phyloP scores from a whole-genome alignment of 2,329 filamentous ascomycete species.

The Thielaviopsis euricoi region DNA sequence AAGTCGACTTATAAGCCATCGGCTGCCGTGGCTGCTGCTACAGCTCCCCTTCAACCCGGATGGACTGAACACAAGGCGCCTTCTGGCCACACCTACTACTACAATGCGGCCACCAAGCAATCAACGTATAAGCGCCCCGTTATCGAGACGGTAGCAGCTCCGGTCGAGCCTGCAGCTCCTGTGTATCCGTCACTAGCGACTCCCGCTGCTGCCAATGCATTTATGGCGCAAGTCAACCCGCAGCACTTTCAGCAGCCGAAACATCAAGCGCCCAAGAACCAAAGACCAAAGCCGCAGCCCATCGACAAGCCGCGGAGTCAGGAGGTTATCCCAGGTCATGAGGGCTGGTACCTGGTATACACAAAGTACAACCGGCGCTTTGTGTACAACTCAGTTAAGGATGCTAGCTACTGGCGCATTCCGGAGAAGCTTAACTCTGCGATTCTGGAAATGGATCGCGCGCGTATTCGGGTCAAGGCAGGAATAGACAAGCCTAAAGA shows the following conservation, averaged over 20 bases:
- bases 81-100: constrained; percentile 76
- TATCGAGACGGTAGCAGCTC: constrained; percentile 14
- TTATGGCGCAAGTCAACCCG: constrained; percentile 35
- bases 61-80: constrained; percentile 94
- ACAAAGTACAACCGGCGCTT: constrained; percentile 83
- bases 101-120: constrained; percentile 64
- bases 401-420: constrained; percentile 89
- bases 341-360: constrained; percentile 83
- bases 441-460: constrained; percentile 56
- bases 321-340: constrained; percentile 60
- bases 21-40: constrained; percentile 19
- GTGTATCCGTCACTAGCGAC: constrained; percentile 26
- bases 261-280: constrained; percentile 25
- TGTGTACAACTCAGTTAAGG: constrained; percentile 72
- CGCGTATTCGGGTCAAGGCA: constrained; percentile 45
- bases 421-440: constrained; percentile 72
- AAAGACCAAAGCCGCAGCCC: constrained; percentile 47
- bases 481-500: constrained; percentile 13
- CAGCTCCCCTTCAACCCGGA: constrained; percentile 51
- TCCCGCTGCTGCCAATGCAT: constrained; percentile 42
- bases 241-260: constrained; percentile 23
- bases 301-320: constrained; percentile 69
- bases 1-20: constrained; percentile 60
- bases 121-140: constrained; percentile 76
- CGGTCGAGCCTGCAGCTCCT: neutral